Evolutionary conservation across 306 rosid genomes (phyloP).

Genomic region (Mucuna pruriens): DNA sequence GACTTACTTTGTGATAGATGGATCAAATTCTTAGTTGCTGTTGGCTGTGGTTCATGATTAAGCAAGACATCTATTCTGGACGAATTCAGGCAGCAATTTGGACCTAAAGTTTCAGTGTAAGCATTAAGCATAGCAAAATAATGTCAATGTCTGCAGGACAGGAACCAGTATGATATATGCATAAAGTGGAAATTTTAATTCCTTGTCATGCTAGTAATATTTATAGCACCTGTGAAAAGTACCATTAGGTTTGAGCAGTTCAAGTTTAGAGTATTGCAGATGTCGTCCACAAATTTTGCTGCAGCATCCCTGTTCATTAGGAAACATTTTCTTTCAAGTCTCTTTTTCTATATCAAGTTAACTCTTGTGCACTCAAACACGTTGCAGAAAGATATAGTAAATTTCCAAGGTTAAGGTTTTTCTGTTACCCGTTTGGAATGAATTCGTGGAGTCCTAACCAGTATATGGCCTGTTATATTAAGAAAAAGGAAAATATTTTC

Average conservation of each 20-base stretch:
- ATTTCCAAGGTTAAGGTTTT: background rate
- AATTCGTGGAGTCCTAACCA: slow-evolving; percentile 60
- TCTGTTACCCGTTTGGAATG: slow-evolving; percentile 58
- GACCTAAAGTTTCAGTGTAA: slow-evolving; percentile 51
- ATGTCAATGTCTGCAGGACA: slow-evolving; percentile 4
- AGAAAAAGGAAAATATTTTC: background rate
- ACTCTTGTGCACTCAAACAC: background rate
- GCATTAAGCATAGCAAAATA: background rate
- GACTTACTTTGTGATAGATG: slow-evolving; percentile 81
- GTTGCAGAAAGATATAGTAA: background rate
- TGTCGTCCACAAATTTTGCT: slow-evolving; percentile 37
- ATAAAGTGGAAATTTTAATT: background rate
- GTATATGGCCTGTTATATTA: slow-evolving; percentile 53
- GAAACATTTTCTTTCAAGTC: background rate
- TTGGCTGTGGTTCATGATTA: slow-evolving; percentile 56
- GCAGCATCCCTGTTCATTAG: slow-evolving; percentile 47
- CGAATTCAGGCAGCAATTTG: slow-evolving; percentile 72
- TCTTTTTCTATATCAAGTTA: background rate
- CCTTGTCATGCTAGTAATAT: background rate
- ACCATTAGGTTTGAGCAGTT: slow-evolving; percentile 61
- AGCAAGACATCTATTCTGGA: slow-evolving; percentile 46
- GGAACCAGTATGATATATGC: background rate
- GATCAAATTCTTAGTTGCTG: slow-evolving; percentile 79
- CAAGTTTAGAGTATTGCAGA: slow-evolving; percentile 57
- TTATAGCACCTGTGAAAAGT: slow-evolving; percentile 62